Conservation (phyloP, 2,329 filamentous ascomycete species). For the Eutypella sp. region DNA sequence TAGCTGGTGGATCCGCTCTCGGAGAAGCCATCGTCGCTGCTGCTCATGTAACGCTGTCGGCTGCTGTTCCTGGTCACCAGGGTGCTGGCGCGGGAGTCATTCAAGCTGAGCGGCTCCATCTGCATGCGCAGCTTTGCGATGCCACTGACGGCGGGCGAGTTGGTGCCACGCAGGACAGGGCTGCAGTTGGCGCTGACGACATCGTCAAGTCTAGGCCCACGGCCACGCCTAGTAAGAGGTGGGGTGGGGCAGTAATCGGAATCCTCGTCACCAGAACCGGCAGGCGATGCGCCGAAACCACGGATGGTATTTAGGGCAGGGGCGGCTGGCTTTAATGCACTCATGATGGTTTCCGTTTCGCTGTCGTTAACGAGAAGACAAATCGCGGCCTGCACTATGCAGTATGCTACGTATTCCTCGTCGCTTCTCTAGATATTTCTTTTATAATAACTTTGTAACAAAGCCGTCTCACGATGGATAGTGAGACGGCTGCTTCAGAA, state of each 20-base stretch:
- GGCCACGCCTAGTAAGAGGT: conserved; percentile 33
- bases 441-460: background rate
- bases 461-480: conserved; percentile 1
- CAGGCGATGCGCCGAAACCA: conserved; percentile 51
- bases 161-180: conserved; percentile 48
- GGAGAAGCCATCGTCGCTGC: conserved; percentile 63
- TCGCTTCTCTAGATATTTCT: too few relatives aligned
- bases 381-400: background rate
- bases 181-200: conserved; percentile 61
- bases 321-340: conserved; percentile 43
- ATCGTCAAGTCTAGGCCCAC: conserved; percentile 42
- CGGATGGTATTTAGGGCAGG: conserved; percentile 51
- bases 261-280: conserved; percentile 53
- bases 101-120: conserved; percentile 71
- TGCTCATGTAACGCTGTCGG: conserved; percentile 50
- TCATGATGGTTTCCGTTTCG: background rate
- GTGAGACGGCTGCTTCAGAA: too few relatives aligned
- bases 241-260: conserved; percentile 44
- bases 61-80: conserved; percentile 50
- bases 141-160: conserved; percentile 58
- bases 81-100: conserved; percentile 49
- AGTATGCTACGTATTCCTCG: background rate
- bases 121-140: conserved; percentile 80
- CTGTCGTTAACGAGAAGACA: too few relatives aligned
- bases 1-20: conserved; percentile 70